Evolutionary conservation across 192 early-diverging fungal genomes (phyloP).

Genomic region (Backusella sp.): DNA sequence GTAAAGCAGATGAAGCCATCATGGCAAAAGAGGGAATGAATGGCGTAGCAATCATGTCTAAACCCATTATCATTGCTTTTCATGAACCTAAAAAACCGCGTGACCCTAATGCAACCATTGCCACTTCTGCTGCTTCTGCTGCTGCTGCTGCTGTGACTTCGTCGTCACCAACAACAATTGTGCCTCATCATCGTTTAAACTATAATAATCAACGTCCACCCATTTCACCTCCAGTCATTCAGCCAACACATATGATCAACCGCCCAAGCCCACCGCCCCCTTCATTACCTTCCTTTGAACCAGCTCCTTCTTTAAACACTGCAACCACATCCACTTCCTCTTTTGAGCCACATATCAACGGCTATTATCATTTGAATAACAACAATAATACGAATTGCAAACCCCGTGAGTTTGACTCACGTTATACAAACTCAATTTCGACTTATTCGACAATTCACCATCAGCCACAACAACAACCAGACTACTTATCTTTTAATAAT

Average conservation of each 20-base stretch:
- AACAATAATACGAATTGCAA: background rate
- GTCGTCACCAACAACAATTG: background rate
- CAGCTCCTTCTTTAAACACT: background rate
- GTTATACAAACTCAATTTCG: slow-evolving; percentile 2
- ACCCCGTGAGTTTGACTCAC: slow-evolving; percentile 7
- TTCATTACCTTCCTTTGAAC: background rate
- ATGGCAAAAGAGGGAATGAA: slow-evolving; percentile 91
- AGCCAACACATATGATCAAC: slow-evolving; percentile 3
- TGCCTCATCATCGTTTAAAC: background rate
- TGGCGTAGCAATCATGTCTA: slow-evolving; percentile 72
- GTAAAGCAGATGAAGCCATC: slow-evolving; percentile 84
- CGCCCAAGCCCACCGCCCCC: background rate
- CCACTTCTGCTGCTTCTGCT: background rate
- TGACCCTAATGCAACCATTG: background rate
- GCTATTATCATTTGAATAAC: background rate
- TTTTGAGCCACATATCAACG: background rate
- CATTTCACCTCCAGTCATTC: background rate
- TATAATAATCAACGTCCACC: background rate
- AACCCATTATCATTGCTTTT: slow-evolving; percentile 89
- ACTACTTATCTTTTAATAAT: background rate
- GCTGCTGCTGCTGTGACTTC: background rate
- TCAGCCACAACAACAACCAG: background rate
- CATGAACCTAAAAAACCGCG: slow-evolving; percentile 92
- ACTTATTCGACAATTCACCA: background rate
- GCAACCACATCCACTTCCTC: background rate